These are phyloP conservation scores for Abrus pulchellus DNA, from an alignment of 306 rosid species.

Conservation along the genomic window DNA sequence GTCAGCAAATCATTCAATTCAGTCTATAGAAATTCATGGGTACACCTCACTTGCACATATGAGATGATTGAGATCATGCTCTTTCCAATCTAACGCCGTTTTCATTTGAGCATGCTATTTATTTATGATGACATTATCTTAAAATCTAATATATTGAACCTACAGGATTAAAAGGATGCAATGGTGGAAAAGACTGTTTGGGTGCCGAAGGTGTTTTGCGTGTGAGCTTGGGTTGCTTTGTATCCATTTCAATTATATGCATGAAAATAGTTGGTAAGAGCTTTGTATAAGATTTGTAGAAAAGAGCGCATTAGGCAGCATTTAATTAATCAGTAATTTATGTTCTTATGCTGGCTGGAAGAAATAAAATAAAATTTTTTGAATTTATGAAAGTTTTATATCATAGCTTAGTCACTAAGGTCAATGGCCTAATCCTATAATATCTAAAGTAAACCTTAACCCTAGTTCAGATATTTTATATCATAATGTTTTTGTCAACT, in stretches of 20 bases:
- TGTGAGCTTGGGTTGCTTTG: slow-evolving; percentile 95
- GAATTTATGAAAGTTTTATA: slow-evolving; percentile 10
- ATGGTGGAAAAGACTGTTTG: slow-evolving; percentile 83
- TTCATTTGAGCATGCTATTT: slow-evolving; percentile 9
- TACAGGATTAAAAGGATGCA: slow-evolving; percentile 86
- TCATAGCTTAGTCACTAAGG: slow-evolving; percentile 27
- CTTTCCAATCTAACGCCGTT: slow-evolving; percentile 29
- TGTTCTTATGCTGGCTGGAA: slow-evolving; percentile 19
- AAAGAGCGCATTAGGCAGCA: neutral
- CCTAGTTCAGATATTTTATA: slow-evolving; percentile 71
- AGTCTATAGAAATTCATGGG: slow-evolving; percentile 8
- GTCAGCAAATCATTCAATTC: slow-evolving; percentile 15
- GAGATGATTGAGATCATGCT: slow-evolving; percentile 14
- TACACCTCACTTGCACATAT: slow-evolving; percentile 18
- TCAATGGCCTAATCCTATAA: slow-evolving; percentile 34
- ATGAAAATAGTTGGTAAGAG: slow-evolving; percentile 17
- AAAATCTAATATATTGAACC: slow-evolving; percentile 30
- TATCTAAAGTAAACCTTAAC: slow-evolving; percentile 63
- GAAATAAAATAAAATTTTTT: neutral
- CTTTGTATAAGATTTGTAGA: neutral
- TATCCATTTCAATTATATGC: slow-evolving; percentile 66
- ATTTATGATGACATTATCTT: slow-evolving; percentile 14
- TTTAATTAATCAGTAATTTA: slow-evolving; percentile 18
- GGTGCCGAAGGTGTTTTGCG: slow-evolving; percentile 98
- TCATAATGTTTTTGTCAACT: slow-evolving; percentile 84